These are phyloP conservation scores for Trichosporon sp. DNA, from an alignment of 1,284 basidiomycete genomes.

Conservation along the genomic window DNA sequence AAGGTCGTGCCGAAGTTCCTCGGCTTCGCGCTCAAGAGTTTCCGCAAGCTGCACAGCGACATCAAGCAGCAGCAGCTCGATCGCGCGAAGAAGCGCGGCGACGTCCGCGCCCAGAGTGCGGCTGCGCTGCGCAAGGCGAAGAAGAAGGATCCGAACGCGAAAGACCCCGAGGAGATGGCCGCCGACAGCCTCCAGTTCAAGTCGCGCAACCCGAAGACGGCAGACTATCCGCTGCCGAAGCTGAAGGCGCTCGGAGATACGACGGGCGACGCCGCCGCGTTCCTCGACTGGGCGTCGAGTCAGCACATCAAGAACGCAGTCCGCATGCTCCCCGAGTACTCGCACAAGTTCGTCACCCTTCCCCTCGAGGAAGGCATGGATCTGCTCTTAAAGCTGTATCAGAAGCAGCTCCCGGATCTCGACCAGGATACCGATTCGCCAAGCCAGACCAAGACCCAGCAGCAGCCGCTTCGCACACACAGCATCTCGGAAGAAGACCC, in stretches of 20 bases:
- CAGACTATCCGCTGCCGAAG: slow-evolving; percentile 49
- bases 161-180: slow-evolving; percentile 4
- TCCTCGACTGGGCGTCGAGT: slow-evolving; percentile 51
- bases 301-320: slow-evolving; percentile 70
- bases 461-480: neutral
- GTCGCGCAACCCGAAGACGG: slow-evolving; percentile 19
- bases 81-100: slow-evolving; percentile 30
- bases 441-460: too few species aligned
- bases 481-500: neutral
- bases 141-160: neutral
- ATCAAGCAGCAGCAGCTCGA: slow-evolving; percentile 35
- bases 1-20: slow-evolving; percentile 40
- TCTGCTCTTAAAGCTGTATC: slow-evolving; percentile 68
- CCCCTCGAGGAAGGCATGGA: slow-evolving; percentile 83
- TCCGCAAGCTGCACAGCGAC: slow-evolving; percentile 33
- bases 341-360: slow-evolving; percentile 76
- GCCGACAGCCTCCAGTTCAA: slow-evolving; percentile 14
- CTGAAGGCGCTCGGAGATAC: slow-evolving; percentile 79
- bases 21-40: slow-evolving; percentile 30
- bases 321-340: slow-evolving; percentile 73
- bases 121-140: slow-evolving; percentile 5
- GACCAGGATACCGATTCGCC: neutral
- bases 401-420: slow-evolving; percentile 57
- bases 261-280: slow-evolving; percentile 68
- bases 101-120: slow-evolving; percentile 5